Evolutionary conservation across 495 filamentous ascomycete species (phyloP).

Genomic region (Bathelium albidoporum): DNA sequence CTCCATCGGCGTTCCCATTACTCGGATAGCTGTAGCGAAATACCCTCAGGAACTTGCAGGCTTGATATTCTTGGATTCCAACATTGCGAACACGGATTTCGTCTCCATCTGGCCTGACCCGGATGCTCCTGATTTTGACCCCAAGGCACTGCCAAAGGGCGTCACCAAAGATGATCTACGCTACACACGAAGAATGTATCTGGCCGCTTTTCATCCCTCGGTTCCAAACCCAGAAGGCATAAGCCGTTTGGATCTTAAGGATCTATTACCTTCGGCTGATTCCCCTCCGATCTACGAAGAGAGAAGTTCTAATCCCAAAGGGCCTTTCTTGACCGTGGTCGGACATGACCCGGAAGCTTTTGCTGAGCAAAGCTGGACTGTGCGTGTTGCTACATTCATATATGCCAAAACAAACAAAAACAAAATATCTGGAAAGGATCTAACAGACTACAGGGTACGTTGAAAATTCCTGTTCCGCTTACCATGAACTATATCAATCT

Average conservation of each 20-base stretch:
- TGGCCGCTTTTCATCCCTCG: conserved; percentile 40
- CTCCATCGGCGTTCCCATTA: conserved; percentile 50
- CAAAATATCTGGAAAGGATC: not conserved
- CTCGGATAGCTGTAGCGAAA: conserved; percentile 43
- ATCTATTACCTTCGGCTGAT: conserved; percentile 43
- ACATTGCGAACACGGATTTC: conserved; percentile 52
- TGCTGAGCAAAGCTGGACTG: conserved; percentile 39
- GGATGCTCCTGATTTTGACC: conserved; percentile 39
- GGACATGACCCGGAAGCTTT: conserved; percentile 53
- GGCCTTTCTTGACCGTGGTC: conserved; percentile 44
- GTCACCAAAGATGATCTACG: conserved; percentile 39
- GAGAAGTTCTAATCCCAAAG: conserved; percentile 22
- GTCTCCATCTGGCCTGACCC: conserved; percentile 53
- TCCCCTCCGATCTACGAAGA: conserved; percentile 38
- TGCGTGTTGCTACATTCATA: conserved; percentile 14
- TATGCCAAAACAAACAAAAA: not conserved
- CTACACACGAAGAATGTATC: conserved; percentile 33
- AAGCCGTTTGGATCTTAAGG: conserved; percentile 38
- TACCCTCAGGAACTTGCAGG: conserved; percentile 39
- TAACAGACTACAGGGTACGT: conserved; percentile 6
- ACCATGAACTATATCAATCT: conserved; percentile 45
- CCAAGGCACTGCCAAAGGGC: conserved; percentile 31
- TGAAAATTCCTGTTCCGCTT: conserved; percentile 31
- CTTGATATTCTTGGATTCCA: conserved; percentile 50
- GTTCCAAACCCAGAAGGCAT: conserved; percentile 48